A percentile compares a stretch with the other conserved stretches of the same genome.
These are phyloP conservation scores for Styphnolobium japonicum DNA, from an alignment of 306 rosid genomes.

Conservation along the genomic window DNA sequence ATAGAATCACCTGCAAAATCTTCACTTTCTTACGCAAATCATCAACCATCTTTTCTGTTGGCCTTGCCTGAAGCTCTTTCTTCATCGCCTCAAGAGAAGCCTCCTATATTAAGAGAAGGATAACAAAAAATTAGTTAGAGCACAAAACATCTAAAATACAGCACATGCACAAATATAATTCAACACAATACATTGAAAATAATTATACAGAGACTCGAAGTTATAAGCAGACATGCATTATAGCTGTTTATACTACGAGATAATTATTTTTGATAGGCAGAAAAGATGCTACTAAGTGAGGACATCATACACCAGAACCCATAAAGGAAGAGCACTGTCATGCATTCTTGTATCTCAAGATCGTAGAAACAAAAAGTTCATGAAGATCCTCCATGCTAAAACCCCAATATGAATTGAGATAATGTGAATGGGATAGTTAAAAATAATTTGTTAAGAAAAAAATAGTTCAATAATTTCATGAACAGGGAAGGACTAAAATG, in stretches of 20 bases:
- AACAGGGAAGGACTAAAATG: not conserved
- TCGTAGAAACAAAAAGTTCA: not conserved
- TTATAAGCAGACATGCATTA: not conserved
- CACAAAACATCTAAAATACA: not conserved
- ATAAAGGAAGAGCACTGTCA: conserved; percentile 5
- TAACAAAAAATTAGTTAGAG: conserved; percentile 1
- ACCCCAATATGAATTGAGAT: not conserved
- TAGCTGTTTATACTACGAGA: not conserved
- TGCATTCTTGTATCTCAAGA: conserved; percentile 7
- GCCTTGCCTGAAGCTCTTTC: conserved; percentile 82
- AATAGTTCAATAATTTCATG: not conserved
- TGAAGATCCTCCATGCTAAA: conserved; percentile 6
- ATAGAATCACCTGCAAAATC: conserved; percentile 75
- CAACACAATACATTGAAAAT: not conserved
- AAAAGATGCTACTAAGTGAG: not conserved
- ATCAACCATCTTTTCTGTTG: conserved; percentile 80
- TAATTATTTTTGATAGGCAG: not conserved
- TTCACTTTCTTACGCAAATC: conserved; percentile 90
- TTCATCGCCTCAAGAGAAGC: conserved; percentile 72
- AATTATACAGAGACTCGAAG: not conserved
- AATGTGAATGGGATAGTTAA: not conserved
- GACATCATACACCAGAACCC: not conserved
- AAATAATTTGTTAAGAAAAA: not conserved
- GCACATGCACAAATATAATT: not conserved
- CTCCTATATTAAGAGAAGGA: conserved; percentile 54